Evolutionary conservation across 306 rosid species (phyloP).

Genomic region (Prunus fruticosa): DNA sequence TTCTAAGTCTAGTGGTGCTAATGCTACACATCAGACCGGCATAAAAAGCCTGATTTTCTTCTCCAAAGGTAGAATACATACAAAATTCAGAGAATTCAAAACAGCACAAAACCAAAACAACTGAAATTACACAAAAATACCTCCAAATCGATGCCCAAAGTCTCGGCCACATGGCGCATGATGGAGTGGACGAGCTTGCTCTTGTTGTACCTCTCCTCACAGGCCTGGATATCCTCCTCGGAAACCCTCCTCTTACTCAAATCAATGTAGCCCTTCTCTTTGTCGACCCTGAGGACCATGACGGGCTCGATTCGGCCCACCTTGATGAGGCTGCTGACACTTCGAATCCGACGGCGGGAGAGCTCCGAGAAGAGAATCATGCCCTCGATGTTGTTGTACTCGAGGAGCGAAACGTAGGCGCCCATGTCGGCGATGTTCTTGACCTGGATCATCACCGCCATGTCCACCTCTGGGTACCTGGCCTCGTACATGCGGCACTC

Average conservation of each 20-base stretch:
- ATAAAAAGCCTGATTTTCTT: neutral
- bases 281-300: slow-evolving; percentile 92
- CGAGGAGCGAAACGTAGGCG: slow-evolving; percentile 91
- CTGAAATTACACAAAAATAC: slow-evolving; percentile 24
- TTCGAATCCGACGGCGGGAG: slow-evolving; percentile 95
- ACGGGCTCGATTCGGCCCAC: slow-evolving; percentile 96
- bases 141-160: slow-evolving; percentile 74
- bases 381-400: slow-evolving; percentile 96
- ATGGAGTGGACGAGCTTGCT: slow-evolving; percentile 97
- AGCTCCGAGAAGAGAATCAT: slow-evolving; percentile 97
- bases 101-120: neutral
- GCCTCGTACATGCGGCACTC: slow-evolving; percentile 98
- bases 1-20: no score
- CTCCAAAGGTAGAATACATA: neutral
- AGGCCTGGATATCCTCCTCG: slow-evolving; percentile 81
- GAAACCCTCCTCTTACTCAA: slow-evolving; percentile 93
- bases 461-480: slow-evolving; percentile 89
- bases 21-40: neutral
- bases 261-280: slow-evolving; percentile 95
- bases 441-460: slow-evolving; percentile 98
- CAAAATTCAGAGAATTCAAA: neutral
- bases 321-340: slow-evolving; percentile 81
- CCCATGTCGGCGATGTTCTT: slow-evolving; percentile 99
- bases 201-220: slow-evolving; percentile 95
- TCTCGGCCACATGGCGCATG: slow-evolving; percentile 96